These are phyloP conservation scores for Lentinula lateritia DNA, from an alignment of 768 basidiomycete species.

Conservation along the genomic window DNA sequence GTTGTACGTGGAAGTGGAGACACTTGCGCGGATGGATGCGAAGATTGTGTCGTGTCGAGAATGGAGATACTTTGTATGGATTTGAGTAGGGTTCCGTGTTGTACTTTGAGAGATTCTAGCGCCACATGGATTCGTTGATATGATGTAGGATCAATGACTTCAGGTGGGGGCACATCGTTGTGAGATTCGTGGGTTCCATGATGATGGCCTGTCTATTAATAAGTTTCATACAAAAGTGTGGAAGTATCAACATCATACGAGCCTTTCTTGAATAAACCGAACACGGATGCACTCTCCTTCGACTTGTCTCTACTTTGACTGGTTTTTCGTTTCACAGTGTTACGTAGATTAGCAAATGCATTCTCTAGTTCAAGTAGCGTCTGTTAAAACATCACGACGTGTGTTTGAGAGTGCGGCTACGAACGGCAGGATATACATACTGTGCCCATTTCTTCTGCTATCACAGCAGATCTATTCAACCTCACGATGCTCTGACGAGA, in stretches of 20 bases:
- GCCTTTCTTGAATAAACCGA: slow-evolving; percentile 64
- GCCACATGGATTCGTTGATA: slow-evolving; percentile 27
- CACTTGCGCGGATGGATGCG: slow-evolving; percentile 17
- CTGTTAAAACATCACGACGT: slow-evolving; percentile 25
- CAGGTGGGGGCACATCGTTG: slow-evolving; percentile 7
- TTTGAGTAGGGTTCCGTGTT: slow-evolving; percentile 48
- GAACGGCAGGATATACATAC: slow-evolving; percentile 33
- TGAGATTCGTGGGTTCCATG: not conserved
- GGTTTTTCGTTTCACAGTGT: slow-evolving; percentile 32
- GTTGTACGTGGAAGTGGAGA: slow-evolving; percentile 39
- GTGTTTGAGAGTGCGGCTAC: not conserved
- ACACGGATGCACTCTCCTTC: slow-evolving; percentile 24
- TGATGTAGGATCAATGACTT: slow-evolving; percentile 2
- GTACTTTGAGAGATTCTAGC: slow-evolving; percentile 51
- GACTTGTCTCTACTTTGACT: slow-evolving; percentile 23
- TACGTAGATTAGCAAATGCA: slow-evolving; percentile 37
- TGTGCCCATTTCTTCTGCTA: slow-evolving; percentile 62
- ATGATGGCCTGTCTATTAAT: not conserved
- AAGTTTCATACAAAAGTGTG: not conserved
- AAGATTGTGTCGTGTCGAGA: slow-evolving; percentile 7
- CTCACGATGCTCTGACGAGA: slow-evolving; percentile 37
- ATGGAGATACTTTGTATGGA: slow-evolving; percentile 29
- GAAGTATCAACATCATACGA: slow-evolving; percentile 14
- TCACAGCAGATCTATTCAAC: slow-evolving; percentile 40
- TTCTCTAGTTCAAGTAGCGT: slow-evolving; percentile 55